Conservation (phyloP, 2,329 filamentous ascomycete genomes). For the Penicillium sumatraense region DNA sequence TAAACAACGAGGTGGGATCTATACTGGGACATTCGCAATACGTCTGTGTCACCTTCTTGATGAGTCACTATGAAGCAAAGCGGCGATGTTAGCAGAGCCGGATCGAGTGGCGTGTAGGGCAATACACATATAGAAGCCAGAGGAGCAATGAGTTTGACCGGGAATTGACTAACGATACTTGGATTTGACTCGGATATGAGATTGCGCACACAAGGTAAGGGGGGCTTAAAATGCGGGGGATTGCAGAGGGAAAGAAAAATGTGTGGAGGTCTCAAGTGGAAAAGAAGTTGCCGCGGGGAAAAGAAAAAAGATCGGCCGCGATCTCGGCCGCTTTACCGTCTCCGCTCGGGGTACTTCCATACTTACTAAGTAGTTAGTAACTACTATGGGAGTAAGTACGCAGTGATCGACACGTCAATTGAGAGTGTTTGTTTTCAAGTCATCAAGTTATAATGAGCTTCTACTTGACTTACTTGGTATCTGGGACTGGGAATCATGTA, state of each 20-base stretch:
- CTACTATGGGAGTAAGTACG: no score
- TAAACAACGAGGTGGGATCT: slow-evolving; percentile 29
- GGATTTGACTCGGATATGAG: background rate
- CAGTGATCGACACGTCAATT: background rate
- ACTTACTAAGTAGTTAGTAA: no score
- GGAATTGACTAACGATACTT: background rate
- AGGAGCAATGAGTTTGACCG: slow-evolving; percentile 6
- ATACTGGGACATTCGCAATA: slow-evolving; percentile 26
- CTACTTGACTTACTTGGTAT: no score
- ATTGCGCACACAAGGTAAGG: background rate
- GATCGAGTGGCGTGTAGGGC: slow-evolving; percentile 3
- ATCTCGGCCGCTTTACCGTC: slow-evolving; percentile 20
- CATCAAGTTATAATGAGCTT: background rate
- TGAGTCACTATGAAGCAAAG: slow-evolving; percentile 25
- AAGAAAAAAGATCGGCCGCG: slow-evolving; percentile 16
- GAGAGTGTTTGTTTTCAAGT: background rate
- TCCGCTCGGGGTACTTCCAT: slow-evolving; percentile 12
- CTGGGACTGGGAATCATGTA: slow-evolving; percentile 23
- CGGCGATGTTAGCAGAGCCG: slow-evolving; percentile 5
- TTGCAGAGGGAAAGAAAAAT: background rate
- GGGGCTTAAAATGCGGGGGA: background rate
- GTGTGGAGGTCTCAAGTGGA: slow-evolving; percentile 5
- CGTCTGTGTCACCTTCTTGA: slow-evolving; percentile 9
- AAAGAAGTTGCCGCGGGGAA: slow-evolving; percentile 22
- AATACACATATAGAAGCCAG: background rate